Percentiles rank a stretch among this genome's conserved stretches.
These are phyloP conservation scores for Fomitopsis schrenkii DNA, from an alignment of 1,284 basidiomycete species.

Conservation along the genomic window DNA sequence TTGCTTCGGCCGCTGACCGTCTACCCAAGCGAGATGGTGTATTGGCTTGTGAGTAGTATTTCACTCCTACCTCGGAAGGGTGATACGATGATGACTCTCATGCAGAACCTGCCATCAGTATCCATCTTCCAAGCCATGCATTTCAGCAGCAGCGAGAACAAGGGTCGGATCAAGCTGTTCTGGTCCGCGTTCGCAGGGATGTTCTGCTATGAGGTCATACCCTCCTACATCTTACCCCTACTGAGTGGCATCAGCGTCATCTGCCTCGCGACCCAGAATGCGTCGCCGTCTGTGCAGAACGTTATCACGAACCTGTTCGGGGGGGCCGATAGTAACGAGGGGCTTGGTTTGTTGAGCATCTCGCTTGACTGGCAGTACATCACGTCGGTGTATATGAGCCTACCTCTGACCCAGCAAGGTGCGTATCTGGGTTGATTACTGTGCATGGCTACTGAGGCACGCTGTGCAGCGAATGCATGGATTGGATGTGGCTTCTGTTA, in stretches of 20 bases:
- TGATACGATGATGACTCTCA: neutral
- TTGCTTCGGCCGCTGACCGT: conserved; percentile 57
- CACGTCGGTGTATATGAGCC: conserved; percentile 46
- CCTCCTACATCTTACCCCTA: conserved; percentile 59
- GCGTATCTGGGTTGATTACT: conserved; percentile 6
- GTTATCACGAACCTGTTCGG: conserved; percentile 64
- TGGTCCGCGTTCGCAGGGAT: conserved; percentile 54
- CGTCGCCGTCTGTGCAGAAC: conserved; percentile 35
- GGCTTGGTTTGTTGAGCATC: conserved; percentile 51
- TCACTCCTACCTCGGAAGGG: conserved; percentile 3
- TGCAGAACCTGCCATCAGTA: conserved; percentile 52
- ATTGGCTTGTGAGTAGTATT: conserved; percentile 44
- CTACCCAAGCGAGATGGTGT: conserved; percentile 73
- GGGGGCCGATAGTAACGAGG: conserved; percentile 59
- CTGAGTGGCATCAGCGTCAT: conserved; percentile 55
- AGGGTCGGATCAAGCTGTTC: conserved; percentile 55
- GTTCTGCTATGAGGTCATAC: conserved; percentile 54
- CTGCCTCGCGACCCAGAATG: conserved; percentile 50
- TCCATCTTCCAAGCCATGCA: conserved; percentile 63
- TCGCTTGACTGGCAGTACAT: conserved; percentile 66
- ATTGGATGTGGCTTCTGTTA: conserved; percentile 52
- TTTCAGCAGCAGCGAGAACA: conserved; percentile 42
- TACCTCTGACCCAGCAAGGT: conserved; percentile 53
- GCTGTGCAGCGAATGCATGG: conserved; percentile 52
- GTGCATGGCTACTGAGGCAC: neutral